These are phyloP conservation scores for Neopestalotiopsis sp. DNA, from an alignment of 2,329 filamentous ascomycete species.

Conservation along the genomic window DNA sequence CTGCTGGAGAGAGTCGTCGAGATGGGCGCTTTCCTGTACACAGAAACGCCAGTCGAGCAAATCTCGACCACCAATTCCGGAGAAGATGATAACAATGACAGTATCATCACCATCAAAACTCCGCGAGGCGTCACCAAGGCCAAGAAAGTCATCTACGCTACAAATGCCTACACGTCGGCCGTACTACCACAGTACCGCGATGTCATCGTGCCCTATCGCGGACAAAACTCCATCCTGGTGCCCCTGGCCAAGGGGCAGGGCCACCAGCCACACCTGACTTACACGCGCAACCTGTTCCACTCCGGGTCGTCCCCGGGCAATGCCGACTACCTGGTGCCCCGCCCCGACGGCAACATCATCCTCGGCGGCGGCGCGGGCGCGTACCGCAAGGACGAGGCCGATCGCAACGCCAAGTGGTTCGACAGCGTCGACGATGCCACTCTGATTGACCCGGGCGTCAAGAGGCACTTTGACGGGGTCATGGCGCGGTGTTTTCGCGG, in stretches of 20 bases:
- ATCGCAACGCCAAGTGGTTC: constrained; percentile 11
- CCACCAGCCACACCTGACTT: background rate
- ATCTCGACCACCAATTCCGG: background rate
- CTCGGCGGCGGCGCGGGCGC: background rate
- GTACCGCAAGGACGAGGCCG: background rate
- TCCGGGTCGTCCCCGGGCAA: background rate
- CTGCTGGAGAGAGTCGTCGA: constrained; percentile 15
- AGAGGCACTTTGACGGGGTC: constrained; percentile 6
- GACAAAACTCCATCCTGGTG: constrained; percentile 7
- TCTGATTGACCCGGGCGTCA: constrained; percentile 4
- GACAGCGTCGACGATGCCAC: constrained; percentile 13
- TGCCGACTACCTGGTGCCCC: constrained; percentile 17
- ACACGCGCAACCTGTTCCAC: constrained; percentile 12
- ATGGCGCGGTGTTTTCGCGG: constrained; percentile 13
- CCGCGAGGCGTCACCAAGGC: constrained; percentile 1
- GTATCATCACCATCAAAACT: background rate
- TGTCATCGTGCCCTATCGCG: background rate
- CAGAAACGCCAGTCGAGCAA: constrained; percentile 12
- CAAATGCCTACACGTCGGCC: constrained; percentile 11
- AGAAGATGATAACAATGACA: background rate
- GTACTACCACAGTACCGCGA: constrained; percentile 1
- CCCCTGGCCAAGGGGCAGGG: background rate
- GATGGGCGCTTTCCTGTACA: constrained; percentile 19
- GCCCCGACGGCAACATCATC: constrained; percentile 9
- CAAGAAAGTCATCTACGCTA: constrained; percentile 13